Evolutionary conservation across 108 stramenopile species (phyloP), one percentile per base, ranked within the genome.

Genomic region (Mayamaea pseudoterrestris): DNA sequence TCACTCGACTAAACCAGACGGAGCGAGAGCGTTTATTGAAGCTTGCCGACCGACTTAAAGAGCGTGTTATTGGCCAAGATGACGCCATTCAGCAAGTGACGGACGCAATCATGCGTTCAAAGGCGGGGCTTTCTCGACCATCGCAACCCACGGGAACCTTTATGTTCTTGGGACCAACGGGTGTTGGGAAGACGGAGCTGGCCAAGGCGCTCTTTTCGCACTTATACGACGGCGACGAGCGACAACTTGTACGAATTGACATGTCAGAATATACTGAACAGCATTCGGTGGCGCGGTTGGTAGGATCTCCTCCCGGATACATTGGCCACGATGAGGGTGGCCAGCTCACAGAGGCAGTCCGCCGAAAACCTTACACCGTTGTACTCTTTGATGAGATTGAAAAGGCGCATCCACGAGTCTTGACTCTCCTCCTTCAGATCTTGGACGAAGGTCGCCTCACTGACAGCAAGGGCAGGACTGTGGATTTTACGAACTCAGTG

Each of bases 371-470:
- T 0, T 95, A 98, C 63, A 82, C 86, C 2, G 95, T 96, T 41
- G 73, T 93, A 5, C 73, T 93, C 12, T 87, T 97, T 42, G 96
- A 98, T 53, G 96, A 98, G 58, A 81, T 98, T 24, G 97, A 98
- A 51, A 98, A 98, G 68, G 97, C 97, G 5, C 97, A 98, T 49
- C 79, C 79, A 20, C 71, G 89, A 30, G 94, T 98, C 18, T 76
- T 96, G 50, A 95, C 94, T 31, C 30, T 96, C 11, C 60, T 96
- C 30, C 56, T 96, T 14, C 93, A 94, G 58, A 65, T 98, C 8
- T 67, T 98, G 20, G 97, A 98, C 50, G 97, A 98, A 59, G 97
- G 97, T 17, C 73, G 94, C 9, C 60, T 98, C 30, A 98, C 97
- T 2, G 97, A 98, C 56, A 68, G 68, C 36, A 89, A 96, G 55